A percentile compares a stretch with the other conserved stretches of the same genome.
Evolutionary conservation across 2,329 filamentous ascomycete species (phyloP).

Genomic region (Sclerotinia glacialis): DNA sequence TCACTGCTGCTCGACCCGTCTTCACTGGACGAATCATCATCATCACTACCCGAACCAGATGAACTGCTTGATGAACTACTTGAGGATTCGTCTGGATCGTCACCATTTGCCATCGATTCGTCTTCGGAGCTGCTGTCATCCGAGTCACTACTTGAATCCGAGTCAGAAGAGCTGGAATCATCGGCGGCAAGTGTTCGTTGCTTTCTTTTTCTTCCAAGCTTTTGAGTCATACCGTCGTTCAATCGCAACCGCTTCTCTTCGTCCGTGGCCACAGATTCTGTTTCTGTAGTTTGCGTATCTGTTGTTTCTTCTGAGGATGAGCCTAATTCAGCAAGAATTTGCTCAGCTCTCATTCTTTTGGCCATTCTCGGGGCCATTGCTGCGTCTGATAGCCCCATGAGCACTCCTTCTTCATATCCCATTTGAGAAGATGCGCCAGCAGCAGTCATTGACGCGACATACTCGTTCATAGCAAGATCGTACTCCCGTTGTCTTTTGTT

Average conservation of each 20-base stretch:
- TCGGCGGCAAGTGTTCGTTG: conserved; percentile 37
- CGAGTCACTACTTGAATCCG: conserved; percentile 23
- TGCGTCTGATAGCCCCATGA: conserved; percentile 45
- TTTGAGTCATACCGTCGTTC: conserved; percentile 48
- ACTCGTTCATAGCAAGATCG: conserved; percentile 47
- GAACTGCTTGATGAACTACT: conserved; percentile 30
- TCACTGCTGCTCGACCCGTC: conserved; percentile 17
- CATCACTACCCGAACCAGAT: conserved; percentile 25
- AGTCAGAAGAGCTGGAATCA: conserved; percentile 30
- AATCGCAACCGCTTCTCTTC: conserved; percentile 45
- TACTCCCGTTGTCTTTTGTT: conserved; percentile 55
- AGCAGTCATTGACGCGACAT: conserved; percentile 35
- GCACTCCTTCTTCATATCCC: conserved; percentile 38
- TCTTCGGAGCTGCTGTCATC: conserved; percentile 32
- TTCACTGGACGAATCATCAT: conserved; percentile 18
- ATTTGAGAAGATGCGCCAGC: conserved; percentile 28
- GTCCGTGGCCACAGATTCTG: conserved; percentile 31
- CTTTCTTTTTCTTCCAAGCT: conserved; percentile 50
- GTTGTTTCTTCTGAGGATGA: conserved; percentile 28
- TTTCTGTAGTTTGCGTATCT: conserved; percentile 22
- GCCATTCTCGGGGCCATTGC: conserved; percentile 55
- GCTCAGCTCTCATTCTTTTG: conserved; percentile 62
- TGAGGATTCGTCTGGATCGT: conserved; percentile 23
- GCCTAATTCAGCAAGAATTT: conserved; percentile 54
- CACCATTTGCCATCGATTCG: conserved; percentile 23